Conservation (phyloP, 2,329 filamentous ascomycete species). For the Paracamarosporium sp. region DNA sequence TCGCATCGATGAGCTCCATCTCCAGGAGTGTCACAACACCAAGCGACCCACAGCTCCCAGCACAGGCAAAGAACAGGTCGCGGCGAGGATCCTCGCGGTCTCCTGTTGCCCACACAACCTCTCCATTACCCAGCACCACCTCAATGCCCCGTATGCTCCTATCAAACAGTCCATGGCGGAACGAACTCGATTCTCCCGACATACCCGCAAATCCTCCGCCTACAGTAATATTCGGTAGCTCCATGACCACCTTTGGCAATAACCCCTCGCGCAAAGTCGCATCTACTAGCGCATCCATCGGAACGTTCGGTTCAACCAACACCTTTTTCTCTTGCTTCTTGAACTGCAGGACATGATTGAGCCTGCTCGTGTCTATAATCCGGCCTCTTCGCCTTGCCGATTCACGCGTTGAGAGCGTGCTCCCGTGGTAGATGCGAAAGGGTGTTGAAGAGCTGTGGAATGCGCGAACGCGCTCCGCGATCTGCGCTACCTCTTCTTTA, state of each 20-base stretch:
- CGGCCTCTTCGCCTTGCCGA: conserved; percentile 48
- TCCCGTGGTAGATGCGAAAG: conserved; percentile 65
- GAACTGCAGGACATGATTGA: conserved; percentile 57
- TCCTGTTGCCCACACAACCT: conserved; percentile 57
- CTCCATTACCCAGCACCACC: conserved; percentile 67
- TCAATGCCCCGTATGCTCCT: conserved; percentile 67
- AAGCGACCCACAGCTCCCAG: conserved; percentile 66
- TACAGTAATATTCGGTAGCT: conserved; percentile 73
- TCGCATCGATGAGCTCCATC: conserved; percentile 62
- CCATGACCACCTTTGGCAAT: conserved; percentile 72
- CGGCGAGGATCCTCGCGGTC: conserved; percentile 47
- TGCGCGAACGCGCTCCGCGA: conserved; percentile 44
- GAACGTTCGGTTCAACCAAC: conserved; percentile 71
- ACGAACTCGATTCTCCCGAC: conserved; percentile 71
- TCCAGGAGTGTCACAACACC: conserved; percentile 68
- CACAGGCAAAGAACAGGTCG: conserved; percentile 66
- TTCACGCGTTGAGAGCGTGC: conserved; percentile 60
- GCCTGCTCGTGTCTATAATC: conserved; percentile 57
- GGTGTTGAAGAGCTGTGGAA: conserved; percentile 55
- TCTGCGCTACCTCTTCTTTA: conserved; percentile 27
- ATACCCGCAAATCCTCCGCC: conserved; percentile 73
- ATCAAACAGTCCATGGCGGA: conserved; percentile 71
- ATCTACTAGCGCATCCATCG: conserved; percentile 69
- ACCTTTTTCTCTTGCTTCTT: conserved; percentile 51
- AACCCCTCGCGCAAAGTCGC: conserved; percentile 63